Conservation (phyloP, 495 filamentous ascomycete species). For the Paragyromitra xinjiangensis region DNA sequence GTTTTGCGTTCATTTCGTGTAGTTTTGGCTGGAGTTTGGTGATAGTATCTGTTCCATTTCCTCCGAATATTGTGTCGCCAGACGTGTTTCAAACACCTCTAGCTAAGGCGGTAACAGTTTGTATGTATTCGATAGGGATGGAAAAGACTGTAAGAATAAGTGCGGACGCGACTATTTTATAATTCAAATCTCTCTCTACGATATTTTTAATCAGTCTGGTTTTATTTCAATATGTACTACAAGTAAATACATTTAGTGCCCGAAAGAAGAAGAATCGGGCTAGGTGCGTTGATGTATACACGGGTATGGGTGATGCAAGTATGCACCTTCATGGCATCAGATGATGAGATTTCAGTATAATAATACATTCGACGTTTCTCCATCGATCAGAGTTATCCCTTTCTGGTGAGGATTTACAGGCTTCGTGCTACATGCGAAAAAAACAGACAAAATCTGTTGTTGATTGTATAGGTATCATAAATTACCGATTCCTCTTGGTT, state of each 20-base stretch:
- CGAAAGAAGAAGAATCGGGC: background rate
- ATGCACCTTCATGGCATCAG: constrained; percentile 42
- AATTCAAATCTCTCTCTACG: constrained; percentile 13
- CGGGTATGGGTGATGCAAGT: constrained; percentile 29
- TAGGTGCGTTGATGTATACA: background rate
- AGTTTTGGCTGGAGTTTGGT: constrained; percentile 4
- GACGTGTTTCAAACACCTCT: constrained; percentile 6
- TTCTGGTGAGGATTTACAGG: constrained; percentile 3
- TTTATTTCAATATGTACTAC: background rate
- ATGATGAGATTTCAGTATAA: constrained; percentile 31
- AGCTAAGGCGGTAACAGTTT: background rate
- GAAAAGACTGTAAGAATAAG: constrained; percentile 23
- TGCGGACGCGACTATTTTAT: constrained; percentile 33
- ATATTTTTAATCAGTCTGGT: constrained; percentile 25
- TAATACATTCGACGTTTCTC: background rate
- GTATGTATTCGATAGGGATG: background rate
- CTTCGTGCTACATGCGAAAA: background rate
- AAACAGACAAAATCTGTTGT: background rate
- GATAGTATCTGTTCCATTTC: background rate
- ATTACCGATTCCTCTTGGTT: background rate
- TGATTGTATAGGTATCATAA: no score
- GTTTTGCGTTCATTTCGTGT: constrained; percentile 20
- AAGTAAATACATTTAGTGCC: background rate
- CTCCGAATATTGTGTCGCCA: constrained; percentile 15
- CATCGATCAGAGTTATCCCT: background rate